Base-by-base conservation (phyloP, 2,329 filamentous ascomycete genomes). In the Amauroascus verrucosus region DNA sequence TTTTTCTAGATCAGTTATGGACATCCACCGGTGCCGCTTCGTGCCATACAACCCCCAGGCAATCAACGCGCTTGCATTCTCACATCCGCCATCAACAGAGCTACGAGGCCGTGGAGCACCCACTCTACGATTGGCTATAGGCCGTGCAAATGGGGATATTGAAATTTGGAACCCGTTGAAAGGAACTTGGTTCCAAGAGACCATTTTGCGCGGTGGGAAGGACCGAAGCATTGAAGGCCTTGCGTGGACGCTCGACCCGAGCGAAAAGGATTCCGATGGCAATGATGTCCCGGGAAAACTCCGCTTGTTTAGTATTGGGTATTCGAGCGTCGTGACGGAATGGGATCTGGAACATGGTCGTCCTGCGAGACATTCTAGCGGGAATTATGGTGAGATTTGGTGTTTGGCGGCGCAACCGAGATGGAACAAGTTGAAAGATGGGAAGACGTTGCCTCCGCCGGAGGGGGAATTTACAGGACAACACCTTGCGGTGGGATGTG, bases 341-440 rank as follows among this genome's bases (percentile, higher is more conserved):
- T 98, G 93, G 93, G 86, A 97, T 72, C 75, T 98, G 22, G 81
- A 82, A 60, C 85, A 83, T 58, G 88, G 87, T 13, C 77, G 81
- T 53, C 86, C 89, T 9, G 80, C 85, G 70, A 81, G 85, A 55
- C 86, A 94, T 68, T 88, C 88, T 16, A 89, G 86, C 63, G 93
- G 91, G 44, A 94, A 94, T 69, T 88, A 95, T 69, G 90, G 89
- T 59, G 90, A 96, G 64, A 91, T 97, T 57, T 98, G 93, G 93
- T 97, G 91, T 71, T 80, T 98, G 63, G 88, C 87, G 55, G 86
- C 85, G 13, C 91, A 96, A 70, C 93, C 91, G 2, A 74, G 76
- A 59, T 72, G 70, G 24, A 62, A 65, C 58, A 67, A 57, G 33
- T 64, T 62, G 45, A 70, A 67, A 54, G 65, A 71, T 57, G 66